phyloP scores from a whole-genome alignment of 805 yeast species.

The Lipomyces chichibuensis region DNA sequence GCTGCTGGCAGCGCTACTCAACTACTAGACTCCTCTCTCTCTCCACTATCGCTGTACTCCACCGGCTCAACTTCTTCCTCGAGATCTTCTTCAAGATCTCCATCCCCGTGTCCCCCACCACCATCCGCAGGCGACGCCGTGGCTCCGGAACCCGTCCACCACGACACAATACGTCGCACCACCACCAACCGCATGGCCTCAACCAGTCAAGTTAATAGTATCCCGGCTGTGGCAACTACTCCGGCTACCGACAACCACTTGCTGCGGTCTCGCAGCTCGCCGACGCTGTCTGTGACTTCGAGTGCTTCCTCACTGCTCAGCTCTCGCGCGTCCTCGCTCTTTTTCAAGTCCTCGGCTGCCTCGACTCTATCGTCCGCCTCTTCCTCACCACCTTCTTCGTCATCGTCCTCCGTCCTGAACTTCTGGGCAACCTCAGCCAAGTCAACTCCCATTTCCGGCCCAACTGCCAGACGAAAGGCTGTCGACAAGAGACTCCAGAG shows the following conservation, averaged over 20 bases:
- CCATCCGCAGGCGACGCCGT: background rate
- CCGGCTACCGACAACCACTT: background rate
- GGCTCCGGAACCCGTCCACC: slow-evolving; percentile 6
- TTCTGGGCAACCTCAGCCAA: slow-evolving; percentile 16
- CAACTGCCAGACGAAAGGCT: background rate
- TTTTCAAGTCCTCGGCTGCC: slow-evolving; percentile 16
- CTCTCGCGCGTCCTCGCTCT: slow-evolving; percentile 8
- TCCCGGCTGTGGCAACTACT: background rate
- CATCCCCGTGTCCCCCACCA: background rate
- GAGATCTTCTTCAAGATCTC: slow-evolving; percentile 5
- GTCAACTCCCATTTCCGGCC: background rate
- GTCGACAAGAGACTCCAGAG: slow-evolving; percentile 13
- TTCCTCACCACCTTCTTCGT: slow-evolving; percentile 23
- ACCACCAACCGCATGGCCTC: background rate
- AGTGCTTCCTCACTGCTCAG: background rate
- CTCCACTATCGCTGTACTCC: background rate
- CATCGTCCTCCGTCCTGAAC: slow-evolving; percentile 24
- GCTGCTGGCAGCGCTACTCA: background rate
- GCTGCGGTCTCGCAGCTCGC: slow-evolving; percentile 19
- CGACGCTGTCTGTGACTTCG: slow-evolving; percentile 9
- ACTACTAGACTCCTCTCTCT: background rate
- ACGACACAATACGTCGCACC: slow-evolving; percentile 5
- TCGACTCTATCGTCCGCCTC: slow-evolving; percentile 24
- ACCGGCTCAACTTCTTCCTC: slow-evolving; percentile 1
- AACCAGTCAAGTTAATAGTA: background rate